phyloP scores from a whole-genome alignment of 2,329 filamentous ascomycete genomes.

The Paraconiothyrium brasiliense region DNA sequence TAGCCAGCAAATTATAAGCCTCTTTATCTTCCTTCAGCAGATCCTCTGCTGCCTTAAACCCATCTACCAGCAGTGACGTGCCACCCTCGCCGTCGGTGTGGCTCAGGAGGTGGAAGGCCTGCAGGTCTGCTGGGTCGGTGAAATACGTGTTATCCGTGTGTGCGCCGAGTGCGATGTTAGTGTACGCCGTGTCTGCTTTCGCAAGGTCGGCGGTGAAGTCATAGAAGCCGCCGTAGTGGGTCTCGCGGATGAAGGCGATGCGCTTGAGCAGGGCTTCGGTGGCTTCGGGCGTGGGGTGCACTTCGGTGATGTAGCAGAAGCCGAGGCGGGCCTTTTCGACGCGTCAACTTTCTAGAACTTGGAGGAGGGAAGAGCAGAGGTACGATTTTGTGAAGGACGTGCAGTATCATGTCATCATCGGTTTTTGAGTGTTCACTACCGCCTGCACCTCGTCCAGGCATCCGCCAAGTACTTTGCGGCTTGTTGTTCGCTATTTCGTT shows the following conservation, averaged over 20 bases:
- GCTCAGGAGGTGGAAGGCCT: constrained; percentile 91
- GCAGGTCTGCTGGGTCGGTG: constrained; percentile 87
- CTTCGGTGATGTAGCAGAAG: constrained; percentile 78
- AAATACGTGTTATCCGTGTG: constrained; percentile 99
- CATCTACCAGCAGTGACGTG: constrained; percentile 83
- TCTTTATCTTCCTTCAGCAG: constrained; percentile 64
- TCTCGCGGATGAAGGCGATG: constrained; percentile 87
- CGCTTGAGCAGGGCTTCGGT: constrained; percentile 80
- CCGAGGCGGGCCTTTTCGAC: constrained; percentile 69
- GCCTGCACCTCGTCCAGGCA: background rate
- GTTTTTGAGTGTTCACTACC: background rate
- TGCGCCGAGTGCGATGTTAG: constrained; percentile 79
- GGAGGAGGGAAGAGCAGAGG: background rate
- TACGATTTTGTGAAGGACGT: constrained; percentile 71
- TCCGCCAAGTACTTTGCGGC: background rate
- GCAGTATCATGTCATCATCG: constrained; percentile 53
- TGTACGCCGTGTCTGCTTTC: constrained; percentile 91
- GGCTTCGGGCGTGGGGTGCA: constrained; percentile 71
- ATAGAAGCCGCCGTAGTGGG: constrained; percentile 87
- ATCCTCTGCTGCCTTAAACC: constrained; percentile 74
- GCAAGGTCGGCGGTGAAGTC: constrained; percentile 92
- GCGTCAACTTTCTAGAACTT: constrained; percentile 12
- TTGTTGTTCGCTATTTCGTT: constrained; percentile 53
- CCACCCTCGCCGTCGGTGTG: constrained; percentile 78
- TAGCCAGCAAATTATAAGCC: constrained; percentile 67